Base-by-base conservation (phyloP, 2,329 filamentous ascomycete species). In the Hymenoscyphus infarciens region DNA sequence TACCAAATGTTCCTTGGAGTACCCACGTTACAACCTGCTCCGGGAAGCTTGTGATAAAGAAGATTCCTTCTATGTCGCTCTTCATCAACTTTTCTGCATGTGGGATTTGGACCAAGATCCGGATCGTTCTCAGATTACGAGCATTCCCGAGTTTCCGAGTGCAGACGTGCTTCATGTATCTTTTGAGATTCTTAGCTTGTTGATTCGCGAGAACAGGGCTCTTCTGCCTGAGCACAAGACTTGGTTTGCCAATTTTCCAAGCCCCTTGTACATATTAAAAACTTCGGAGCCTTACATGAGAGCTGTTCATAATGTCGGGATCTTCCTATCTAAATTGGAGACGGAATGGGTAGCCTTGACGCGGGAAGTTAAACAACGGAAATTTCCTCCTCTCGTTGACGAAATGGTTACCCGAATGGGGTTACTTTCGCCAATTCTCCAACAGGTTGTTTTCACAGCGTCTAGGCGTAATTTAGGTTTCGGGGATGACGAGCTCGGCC, bases 61-160 rank as follows among this genome's bases (percentile, higher is more conserved):
- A 4, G 90, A 93, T 72, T 65, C 77, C 56, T 84, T 89, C 70
- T 92, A 88, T 71, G 68, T 92, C 57, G 78, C 81, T 5, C 72
- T 90, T 13, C 88, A 90, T 70, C 87, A 90, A 70, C 63, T 88
- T 1, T 87, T 85, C 72, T 89, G 86, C 70, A 70, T 82, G 22
- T 84, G 82, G 80, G 80, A 73, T 62, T 35, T 64, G 22, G 59
- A 59, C 15, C 58, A 68, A 42, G 67, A 56, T 35, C 42, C 61
- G 16, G 7, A 22, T 22, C 42, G 42, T 49, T 49, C 42, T 49
- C 63, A 68, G 38, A 53, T 74, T 22, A 42, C 79, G 16, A 68
- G 58, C 13, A 64, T 79, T 2, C 70, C 80, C 13, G 73, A 75
- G 1, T 71, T 77, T 55, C 67, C 68, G 27, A 52, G 64, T 19